Percentiles rank a stretch among this genome's conserved stretches.
These are phyloP conservation scores for Aphanomyces stellatus DNA, from an alignment of 352 stramenopile genomes.

Conservation along the genomic window DNA sequence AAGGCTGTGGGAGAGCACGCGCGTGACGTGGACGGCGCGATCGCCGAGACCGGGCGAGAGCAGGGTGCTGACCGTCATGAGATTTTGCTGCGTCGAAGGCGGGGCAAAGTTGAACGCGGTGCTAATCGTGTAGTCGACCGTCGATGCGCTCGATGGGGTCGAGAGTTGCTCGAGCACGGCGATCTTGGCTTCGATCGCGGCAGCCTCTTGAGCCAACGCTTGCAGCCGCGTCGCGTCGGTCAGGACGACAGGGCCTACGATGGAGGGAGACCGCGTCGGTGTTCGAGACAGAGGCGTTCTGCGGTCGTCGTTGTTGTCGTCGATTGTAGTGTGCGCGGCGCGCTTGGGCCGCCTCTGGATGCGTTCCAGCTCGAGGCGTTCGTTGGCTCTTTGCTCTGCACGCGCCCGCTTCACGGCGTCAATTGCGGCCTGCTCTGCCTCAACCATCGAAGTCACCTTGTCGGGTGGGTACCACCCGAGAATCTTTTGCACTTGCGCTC, in stretches of 20 bases:
- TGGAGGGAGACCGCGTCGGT: too few relatives aligned
- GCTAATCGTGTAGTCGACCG: slow-evolving; percentile 7
- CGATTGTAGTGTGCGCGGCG: too few relatives aligned
- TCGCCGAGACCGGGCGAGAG: neutral
- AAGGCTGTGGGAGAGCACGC: slow-evolving; percentile 6
- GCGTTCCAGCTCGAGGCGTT: neutral
- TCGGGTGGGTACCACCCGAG: slow-evolving; percentile 10
- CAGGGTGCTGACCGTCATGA: neutral
- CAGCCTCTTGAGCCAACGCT: neutral
- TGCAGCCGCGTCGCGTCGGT: neutral
- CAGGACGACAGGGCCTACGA: neutral
- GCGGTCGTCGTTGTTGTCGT: too few relatives aligned
- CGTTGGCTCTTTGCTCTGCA: neutral
- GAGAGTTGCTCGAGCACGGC: neutral
- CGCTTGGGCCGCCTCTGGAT: neutral
- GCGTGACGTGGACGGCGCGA: neutral
- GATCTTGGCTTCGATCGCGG: neutral
- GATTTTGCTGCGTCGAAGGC: neutral
- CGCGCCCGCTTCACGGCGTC: neutral
- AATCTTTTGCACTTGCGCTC: slow-evolving; percentile 4
- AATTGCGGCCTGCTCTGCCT: neutral
- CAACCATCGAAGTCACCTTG: neutral
- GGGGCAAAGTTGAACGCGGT: slow-evolving; percentile 14
- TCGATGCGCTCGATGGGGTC: slow-evolving; percentile 8
- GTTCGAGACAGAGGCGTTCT: too few relatives aligned